Evolutionary conservation across 176 grass and related monocot species (phyloP).

Genomic region (Hordeum marinum): DNA sequence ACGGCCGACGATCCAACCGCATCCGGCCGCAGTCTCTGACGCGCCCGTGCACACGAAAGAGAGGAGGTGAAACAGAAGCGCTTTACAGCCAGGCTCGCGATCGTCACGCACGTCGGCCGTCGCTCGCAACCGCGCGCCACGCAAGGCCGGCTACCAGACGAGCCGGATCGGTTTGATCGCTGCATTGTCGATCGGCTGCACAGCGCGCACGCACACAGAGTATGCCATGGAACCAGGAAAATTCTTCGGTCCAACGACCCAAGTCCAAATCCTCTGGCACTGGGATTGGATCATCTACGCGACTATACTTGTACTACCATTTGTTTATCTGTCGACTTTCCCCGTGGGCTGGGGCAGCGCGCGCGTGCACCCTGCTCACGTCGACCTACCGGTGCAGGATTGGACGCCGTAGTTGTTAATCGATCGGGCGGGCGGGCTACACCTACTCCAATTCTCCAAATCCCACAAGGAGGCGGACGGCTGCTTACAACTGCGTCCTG

Average conservation of each 20-base stretch:
- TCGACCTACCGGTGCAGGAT: neutral
- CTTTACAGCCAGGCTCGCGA: slow-evolving; percentile 3
- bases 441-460: slow-evolving; percentile 13
- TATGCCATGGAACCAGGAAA: neutral
- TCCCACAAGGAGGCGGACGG: neutral
- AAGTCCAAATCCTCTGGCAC: too few relatives aligned
- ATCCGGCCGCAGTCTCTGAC: neutral
- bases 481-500: neutral
- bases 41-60: neutral
- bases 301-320: neutral
- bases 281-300: neutral
- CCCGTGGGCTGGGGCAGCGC: neutral
- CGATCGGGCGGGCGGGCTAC: neutral
- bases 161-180: neutral
- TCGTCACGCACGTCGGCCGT: neutral
- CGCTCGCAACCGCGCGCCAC: neutral
- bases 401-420: neutral
- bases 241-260: neutral
- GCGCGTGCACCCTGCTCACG: neutral
- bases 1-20: neutral
- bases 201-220: neutral
- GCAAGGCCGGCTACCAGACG: neutral
- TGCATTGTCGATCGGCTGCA: neutral
- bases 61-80: neutral
- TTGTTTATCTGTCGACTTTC: neutral